phyloP scores from a whole-genome alignment of 2,329 filamentous ascomycete genomes.

The Elsinoe batatas region DNA sequence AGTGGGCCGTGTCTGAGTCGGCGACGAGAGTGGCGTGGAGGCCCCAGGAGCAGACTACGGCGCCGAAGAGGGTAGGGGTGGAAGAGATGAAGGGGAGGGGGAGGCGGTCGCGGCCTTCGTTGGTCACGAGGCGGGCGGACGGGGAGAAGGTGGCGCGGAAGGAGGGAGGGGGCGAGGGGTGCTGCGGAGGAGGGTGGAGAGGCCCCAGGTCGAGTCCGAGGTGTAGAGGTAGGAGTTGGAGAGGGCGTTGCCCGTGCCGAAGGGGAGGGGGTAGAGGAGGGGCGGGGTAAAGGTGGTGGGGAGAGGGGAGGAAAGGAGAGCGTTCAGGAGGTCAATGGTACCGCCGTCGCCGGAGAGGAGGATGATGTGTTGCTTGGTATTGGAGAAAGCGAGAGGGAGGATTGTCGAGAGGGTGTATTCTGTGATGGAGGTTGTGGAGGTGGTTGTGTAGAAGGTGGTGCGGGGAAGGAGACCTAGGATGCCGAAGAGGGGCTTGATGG shows the following conservation, averaged over 20 bases:
- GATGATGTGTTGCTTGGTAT: constrained; percentile 52
- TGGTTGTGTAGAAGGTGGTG: constrained; percentile 47
- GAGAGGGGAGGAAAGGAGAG: constrained; percentile 33
- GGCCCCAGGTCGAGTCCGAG: constrained; percentile 32
- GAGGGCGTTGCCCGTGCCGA: constrained; percentile 43
- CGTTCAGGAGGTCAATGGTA: constrained; percentile 71
- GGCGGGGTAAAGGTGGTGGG: constrained; percentile 38
- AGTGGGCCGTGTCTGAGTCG: constrained; percentile 77
- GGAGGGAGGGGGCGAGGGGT: constrained; percentile 29
- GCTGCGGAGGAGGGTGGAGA: constrained; percentile 30
- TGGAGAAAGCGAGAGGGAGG: constrained; percentile 40
- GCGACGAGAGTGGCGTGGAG: constrained; percentile 83
- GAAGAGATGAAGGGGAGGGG: constrained; percentile 23
- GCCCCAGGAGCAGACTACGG: constrained; percentile 81
- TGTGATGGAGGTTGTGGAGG: constrained; percentile 51
- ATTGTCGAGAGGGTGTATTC: constrained; percentile 48
- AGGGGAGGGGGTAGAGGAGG: constrained; percentile 44
- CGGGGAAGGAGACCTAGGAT: constrained; percentile 29
- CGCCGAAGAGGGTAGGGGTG: constrained; percentile 47
- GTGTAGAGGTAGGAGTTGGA: constrained; percentile 35
- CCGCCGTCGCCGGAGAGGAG: constrained; percentile 85
- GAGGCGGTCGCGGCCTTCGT: constrained; percentile 37
- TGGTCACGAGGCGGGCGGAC: constrained; percentile 32
- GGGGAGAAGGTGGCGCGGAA: constrained; percentile 38
- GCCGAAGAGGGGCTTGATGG: constrained; percentile 34